Evolutionary conservation across 2,329 filamentous ascomycete genomes (phyloP), one percentile per base, ranked within the genome.

Genomic region (Helminthosporium solani): DNA sequence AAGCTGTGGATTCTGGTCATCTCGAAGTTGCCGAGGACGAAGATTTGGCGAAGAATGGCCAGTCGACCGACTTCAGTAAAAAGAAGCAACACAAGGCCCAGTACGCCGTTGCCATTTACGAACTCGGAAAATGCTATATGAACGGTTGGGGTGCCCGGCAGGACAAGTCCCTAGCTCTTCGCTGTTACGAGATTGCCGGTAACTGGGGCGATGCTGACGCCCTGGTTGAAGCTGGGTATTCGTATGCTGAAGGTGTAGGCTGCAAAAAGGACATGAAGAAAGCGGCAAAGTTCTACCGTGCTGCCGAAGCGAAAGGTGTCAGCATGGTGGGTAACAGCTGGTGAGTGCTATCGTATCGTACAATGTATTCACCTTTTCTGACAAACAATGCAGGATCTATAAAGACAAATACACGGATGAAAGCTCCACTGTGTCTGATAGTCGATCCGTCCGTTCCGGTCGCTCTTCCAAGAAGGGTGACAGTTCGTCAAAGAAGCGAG

Each of bases 261-360:
- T 95, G 88, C 68, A 96, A 94, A 77, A 99, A 97, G 73, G 88
- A 97, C 66, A 76, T 96, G 66, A 96, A 90, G 76, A 96, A 91
- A 74, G 92, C 89, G 40, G 92, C 94, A 48, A 87, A 83, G 50
- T 90, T 94, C 62, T 97, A 97, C 69, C 85, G 94, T 18, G 80
- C 86, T 75, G 94, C 94, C 5, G 94, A 96, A 68, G 84, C 86
- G 19, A 94, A 94, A 72, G 94, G 94, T 6, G 91, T 96, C 78
- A 95, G 84, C 71, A 97, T 97, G 90, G 87, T 96, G 46, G 94
- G 94, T 44, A 97, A 97, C 69, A 96, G 90, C 77, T 99, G 94
- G 92, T 96, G 78, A 67, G 88, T 81, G 23, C 4, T 27, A 7
- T 27, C 8, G 7, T 28, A 14, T 25, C 8, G 15, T 30, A 7